These are phyloP conservation scores for Xerocomus spinulosus DNA, from an alignment of 768 basidiomycete species.

Conservation along the genomic window DNA sequence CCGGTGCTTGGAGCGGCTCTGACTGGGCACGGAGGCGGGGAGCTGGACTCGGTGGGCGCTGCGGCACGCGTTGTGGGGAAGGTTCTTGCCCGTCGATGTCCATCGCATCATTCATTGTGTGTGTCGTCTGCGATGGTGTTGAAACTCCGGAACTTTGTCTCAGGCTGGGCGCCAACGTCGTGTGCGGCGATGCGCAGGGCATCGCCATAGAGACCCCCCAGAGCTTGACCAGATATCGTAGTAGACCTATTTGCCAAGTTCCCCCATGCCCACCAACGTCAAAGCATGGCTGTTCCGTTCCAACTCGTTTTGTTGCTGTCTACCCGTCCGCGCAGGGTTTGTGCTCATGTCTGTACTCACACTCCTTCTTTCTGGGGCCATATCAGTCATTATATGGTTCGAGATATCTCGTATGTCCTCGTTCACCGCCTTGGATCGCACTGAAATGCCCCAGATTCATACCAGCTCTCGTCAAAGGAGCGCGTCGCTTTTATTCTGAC, in stretches of 20 bases:
- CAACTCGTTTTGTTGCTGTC: conserved; percentile 56
- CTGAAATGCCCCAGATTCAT: conserved; percentile 27
- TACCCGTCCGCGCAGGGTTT: conserved; percentile 61
- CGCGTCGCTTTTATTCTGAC: conserved; percentile 43
- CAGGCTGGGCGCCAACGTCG: conserved; percentile 4
- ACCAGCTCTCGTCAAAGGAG: conserved; percentile 29
- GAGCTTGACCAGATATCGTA: neutral
- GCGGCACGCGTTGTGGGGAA: neutral
- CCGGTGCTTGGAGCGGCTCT: conserved; percentile 27
- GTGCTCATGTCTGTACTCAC: conserved; percentile 50
- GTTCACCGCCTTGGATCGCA: neutral
- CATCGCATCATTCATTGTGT: conserved; percentile 13
- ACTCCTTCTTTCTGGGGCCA: conserved; percentile 48
- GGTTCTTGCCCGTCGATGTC: conserved; percentile 21
- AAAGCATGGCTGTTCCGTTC: conserved; percentile 45
- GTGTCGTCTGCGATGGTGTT: conserved; percentile 8
- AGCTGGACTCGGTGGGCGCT: conserved; percentile 18
- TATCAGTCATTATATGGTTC: conserved; percentile 57
- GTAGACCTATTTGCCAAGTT: neutral
- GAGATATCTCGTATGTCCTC: conserved; percentile 51
- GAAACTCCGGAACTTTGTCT: conserved; percentile 17
- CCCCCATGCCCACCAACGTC: conserved; percentile 41
- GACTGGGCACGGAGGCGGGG: conserved; percentile 25
- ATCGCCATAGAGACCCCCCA: conserved; percentile 12
- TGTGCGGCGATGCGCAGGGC: neutral